A percentile compares a stretch with the other conserved stretches of the same genome.
phyloP scores from a whole-genome alignment of 208 protist genomes.

The Wallacemonas sp. region DNA sequence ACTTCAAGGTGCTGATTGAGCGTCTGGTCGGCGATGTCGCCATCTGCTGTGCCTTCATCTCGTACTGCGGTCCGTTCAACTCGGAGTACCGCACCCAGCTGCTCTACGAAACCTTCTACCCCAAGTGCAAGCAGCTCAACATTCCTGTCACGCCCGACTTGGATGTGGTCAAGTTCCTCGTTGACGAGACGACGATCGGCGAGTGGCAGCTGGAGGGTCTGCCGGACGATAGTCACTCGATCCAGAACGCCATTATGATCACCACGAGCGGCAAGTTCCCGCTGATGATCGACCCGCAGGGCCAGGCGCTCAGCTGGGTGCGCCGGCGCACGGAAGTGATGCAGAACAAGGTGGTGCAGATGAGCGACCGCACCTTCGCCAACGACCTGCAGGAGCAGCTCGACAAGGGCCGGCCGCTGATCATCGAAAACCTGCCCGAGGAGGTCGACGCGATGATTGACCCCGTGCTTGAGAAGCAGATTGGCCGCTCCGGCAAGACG shows the following conservation, averaged over 20 bases:
- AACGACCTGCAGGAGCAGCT: constrained; percentile 95
- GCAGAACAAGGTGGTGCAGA: constrained; percentile 89
- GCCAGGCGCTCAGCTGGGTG: constrained; percentile 97
- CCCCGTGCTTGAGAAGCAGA: constrained; percentile 97
- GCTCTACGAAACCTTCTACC: constrained; percentile 93
- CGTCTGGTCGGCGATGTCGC: constrained; percentile 97
- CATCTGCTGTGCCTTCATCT: constrained; percentile 97
- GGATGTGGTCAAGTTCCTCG: constrained; percentile 96
- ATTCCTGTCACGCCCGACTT: constrained; percentile 94
- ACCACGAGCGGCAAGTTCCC: constrained; percentile 96
- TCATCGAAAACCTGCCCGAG: constrained; percentile 98
- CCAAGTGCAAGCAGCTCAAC: constrained; percentile 90
- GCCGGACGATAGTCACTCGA: constrained; percentile 98
- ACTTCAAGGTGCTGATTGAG: constrained; percentile 95
- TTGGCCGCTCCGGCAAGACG: constrained; percentile 80
- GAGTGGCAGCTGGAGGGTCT: constrained; percentile 98
- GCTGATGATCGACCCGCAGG: constrained; percentile 98
- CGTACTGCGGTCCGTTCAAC: constrained; percentile 99
- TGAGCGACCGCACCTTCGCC: constrained; percentile 94
- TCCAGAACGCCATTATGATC: constrained; percentile 99
- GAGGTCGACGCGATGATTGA: constrained; percentile 98
- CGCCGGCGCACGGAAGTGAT: constrained; percentile 84
- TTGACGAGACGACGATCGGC: constrained; percentile 95
- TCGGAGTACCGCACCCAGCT: constrained; percentile 95
- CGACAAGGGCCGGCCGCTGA: constrained; percentile 82